phyloP scores from a whole-genome alignment of 2,329 filamentous ascomycete genomes.

The Didymella segeticola region DNA sequence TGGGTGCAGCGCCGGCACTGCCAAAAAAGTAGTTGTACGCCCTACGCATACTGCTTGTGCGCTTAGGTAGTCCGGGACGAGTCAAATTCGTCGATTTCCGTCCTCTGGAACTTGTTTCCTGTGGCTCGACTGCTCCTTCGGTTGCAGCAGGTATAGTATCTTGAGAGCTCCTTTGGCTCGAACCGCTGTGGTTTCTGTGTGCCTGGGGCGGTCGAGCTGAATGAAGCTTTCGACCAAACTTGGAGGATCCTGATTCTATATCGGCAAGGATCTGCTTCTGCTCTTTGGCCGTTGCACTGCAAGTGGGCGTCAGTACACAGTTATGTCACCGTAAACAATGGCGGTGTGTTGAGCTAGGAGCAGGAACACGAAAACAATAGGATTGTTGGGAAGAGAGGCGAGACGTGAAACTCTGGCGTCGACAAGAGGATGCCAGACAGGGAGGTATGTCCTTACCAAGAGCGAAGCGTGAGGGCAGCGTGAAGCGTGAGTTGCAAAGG shows the following conservation, averaged over 20 bases:
- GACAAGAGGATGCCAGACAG: background rate
- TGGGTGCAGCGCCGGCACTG: slow-evolving; percentile 32
- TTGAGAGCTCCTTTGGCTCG: slow-evolving; percentile 33
- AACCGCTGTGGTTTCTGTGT: slow-evolving; percentile 28
- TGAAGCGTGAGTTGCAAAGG: slow-evolving; percentile 17
- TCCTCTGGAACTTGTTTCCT: slow-evolving; percentile 37
- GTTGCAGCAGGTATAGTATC: slow-evolving; percentile 40
- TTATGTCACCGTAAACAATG: slow-evolving; percentile 17
- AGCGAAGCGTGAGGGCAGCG: slow-evolving; percentile 11
- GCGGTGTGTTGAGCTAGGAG: slow-evolving; percentile 13
- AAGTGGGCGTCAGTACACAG: slow-evolving; percentile 18
- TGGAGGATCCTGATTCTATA: slow-evolving; percentile 47
- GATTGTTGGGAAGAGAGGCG: background rate
- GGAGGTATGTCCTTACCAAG: slow-evolving; percentile 20
- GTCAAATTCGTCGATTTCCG: slow-evolving; percentile 40
- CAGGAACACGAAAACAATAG: slow-evolving; percentile 1
- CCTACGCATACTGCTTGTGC: slow-evolving; percentile 49
- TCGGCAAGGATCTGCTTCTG: slow-evolving; percentile 50
- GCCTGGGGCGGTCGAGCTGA: slow-evolving; percentile 27
- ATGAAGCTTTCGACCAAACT: slow-evolving; percentile 44
- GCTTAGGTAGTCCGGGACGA: slow-evolving; percentile 46
- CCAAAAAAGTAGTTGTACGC: slow-evolving; percentile 52
- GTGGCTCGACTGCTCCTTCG: slow-evolving; percentile 31
- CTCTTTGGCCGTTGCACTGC: slow-evolving; percentile 45
- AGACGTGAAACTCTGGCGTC: slow-evolving; percentile 9